A percentile compares a stretch with the other conserved stretches of the same genome.
Conservation (phyloP, 176 grass and related monocot genomes). For the Tuctoria greenei region DNA sequence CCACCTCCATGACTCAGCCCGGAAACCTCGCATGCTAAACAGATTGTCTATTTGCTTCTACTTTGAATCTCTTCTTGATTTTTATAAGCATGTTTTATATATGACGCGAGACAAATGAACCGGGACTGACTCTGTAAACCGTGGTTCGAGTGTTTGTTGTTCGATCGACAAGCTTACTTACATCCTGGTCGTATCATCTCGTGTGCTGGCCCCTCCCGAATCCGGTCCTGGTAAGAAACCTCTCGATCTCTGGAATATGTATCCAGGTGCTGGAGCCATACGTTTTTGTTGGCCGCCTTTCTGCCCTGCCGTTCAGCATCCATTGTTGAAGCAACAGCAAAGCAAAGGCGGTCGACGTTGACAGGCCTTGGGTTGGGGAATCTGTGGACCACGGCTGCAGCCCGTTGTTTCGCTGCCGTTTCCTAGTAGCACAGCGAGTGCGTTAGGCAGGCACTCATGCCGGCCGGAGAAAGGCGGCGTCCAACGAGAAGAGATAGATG, state of each 20-base stretch:
- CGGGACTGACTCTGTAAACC: background rate
- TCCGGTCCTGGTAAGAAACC: background rate
- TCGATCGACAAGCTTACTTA: background rate
- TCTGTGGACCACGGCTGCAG: background rate
- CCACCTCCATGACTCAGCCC: background rate
- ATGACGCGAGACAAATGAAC: background rate
- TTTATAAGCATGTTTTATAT: background rate
- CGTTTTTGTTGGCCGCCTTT: background rate
- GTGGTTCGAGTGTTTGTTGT: background rate
- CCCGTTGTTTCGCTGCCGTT: slow-evolving; percentile 30
- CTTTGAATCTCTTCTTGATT: background rate
- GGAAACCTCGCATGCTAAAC: background rate
- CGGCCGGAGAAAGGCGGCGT: background rate
- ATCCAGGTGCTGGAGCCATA: background rate
- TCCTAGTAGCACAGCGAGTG: background rate
- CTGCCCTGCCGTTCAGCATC: background rate
- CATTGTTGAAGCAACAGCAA: background rate
- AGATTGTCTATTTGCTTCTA: background rate
- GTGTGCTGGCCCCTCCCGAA: background rate
- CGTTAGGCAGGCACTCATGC: background rate
- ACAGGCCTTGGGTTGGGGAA: background rate
- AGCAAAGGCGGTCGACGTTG: background rate
- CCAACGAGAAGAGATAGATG: no score
- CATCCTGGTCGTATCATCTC: background rate
- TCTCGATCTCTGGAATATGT: background rate